A percentile compares a stretch with the other conserved stretches of the same genome.
phyloP scores from a whole-genome alignment of 129 eudicot genomes.

The Heracleum sosnowskyi region DNA sequence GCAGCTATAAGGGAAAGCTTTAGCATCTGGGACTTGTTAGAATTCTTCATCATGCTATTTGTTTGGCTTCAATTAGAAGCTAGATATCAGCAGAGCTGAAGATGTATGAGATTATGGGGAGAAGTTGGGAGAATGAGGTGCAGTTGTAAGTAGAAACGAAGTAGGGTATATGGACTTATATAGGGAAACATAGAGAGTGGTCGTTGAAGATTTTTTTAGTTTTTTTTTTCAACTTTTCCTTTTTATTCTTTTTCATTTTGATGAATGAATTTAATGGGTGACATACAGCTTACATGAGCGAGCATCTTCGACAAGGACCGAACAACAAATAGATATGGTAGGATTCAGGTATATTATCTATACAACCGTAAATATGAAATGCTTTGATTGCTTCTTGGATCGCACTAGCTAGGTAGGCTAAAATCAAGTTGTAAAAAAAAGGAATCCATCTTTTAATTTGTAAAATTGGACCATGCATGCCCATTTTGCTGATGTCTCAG shows the following conservation, averaged over 20 bases:
- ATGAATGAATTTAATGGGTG: neutral
- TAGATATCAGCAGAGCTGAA: neutral
- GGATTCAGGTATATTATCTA: constrained; percentile 3
- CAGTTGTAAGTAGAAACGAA: constrained; percentile 7
- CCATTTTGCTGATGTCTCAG: neutral
- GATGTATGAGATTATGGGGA: neutral
- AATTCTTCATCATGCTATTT: constrained; percentile 13
- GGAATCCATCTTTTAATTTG: neutral
- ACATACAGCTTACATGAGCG: constrained; percentile 4
- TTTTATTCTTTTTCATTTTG: neutral
- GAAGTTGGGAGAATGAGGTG: neutral
- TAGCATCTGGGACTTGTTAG: constrained; percentile 29
- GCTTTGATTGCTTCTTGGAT: neutral
- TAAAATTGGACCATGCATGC: neutral
- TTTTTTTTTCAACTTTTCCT: too few species aligned
- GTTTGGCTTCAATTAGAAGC: neutral
- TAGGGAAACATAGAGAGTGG: constrained; percentile 6
- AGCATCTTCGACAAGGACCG: neutral
- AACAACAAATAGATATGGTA: neutral
- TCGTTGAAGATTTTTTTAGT: neutral
- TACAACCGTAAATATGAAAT: neutral
- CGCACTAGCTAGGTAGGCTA: neutral
- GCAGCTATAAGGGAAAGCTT: constrained; percentile 29
- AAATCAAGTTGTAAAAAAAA: neutral
- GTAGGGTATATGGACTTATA: constrained; percentile 17